A percentile compares a stretch with the other conserved stretches of the same genome.
Conservation (phyloP, 1,284 basidiomycete species). For the Marasmius tenuissimus region DNA sequence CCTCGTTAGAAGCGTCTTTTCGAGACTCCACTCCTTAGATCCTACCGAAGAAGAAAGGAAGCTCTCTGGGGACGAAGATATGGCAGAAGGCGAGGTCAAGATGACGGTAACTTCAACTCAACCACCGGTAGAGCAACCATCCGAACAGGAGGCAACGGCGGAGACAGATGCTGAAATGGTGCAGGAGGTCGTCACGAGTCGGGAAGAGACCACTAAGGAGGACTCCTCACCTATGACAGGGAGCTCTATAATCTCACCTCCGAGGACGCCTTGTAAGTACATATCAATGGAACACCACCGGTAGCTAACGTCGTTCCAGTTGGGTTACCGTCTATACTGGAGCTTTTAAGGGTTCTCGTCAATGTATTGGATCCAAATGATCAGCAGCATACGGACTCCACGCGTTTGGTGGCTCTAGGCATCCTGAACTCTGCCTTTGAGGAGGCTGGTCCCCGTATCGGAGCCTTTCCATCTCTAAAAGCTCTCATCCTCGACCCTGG, state of each 20-base stretch:
- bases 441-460: conserved; percentile 75
- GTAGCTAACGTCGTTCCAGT: conserved; percentile 43
- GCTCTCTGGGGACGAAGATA: conserved; percentile 48
- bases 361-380: conserved; percentile 95
- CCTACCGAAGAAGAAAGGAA: conserved; percentile 68
- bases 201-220: conserved; percentile 5
- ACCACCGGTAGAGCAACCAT: conserved; percentile 8
- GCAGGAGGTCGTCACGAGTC: conserved; percentile 4
- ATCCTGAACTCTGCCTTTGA: conserved; percentile 92
- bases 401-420: conserved; percentile 85
- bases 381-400: conserved; percentile 95
- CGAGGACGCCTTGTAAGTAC: conserved; percentile 46
- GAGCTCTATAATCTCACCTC: conserved; percentile 18
- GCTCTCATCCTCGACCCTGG: conserved; percentile 83
- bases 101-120: conserved; percentile 52
- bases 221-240: background rate
- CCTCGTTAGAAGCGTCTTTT: conserved; percentile 83
- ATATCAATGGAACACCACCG: conserved; percentile 2
- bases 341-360: conserved; percentile 91
- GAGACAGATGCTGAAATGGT: background rate
- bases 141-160: background rate
- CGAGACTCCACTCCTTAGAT: conserved; percentile 69
- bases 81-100: conserved; percentile 56
- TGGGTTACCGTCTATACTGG: conserved; percentile 90
- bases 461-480: conserved; percentile 73